Percentiles rank a stretch among this genome's conserved stretches.
phyloP scores from a whole-genome alignment of 768 basidiomycete species.

The Cytidiella melzeri region DNA sequence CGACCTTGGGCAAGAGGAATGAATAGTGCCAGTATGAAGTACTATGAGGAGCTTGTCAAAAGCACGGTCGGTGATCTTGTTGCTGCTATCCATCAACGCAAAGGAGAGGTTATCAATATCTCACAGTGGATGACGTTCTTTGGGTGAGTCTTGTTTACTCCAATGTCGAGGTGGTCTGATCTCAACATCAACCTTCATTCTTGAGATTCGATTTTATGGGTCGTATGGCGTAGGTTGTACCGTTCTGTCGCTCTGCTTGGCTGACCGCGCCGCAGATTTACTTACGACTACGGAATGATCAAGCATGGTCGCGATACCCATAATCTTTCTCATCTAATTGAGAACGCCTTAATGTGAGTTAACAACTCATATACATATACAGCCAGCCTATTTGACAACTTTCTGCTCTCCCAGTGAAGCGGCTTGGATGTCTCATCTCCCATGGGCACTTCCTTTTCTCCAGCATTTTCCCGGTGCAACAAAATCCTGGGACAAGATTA shows the following conservation, averaged over 20 bases:
- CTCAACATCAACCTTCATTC: background rate
- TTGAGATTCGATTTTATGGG: conserved; percentile 16
- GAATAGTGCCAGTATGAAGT: conserved; percentile 10
- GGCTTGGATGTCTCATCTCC: conserved; percentile 11
- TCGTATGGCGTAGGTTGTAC: conserved; percentile 12
- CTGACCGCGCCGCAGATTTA: conserved; percentile 6
- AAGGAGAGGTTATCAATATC: conserved; percentile 3
- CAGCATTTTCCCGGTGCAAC: conserved; percentile 2
- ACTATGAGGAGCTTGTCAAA: conserved; percentile 11
- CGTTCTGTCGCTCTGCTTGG: background rate
- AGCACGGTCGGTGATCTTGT: conserved; percentile 2
- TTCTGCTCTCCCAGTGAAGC: conserved; percentile 1
- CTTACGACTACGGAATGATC: conserved; percentile 10
- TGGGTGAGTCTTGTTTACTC: background rate
- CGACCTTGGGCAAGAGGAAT: conserved; percentile 11
- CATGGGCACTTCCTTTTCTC: conserved; percentile 11
- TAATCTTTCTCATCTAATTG: conserved; percentile 7
- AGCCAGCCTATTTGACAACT: background rate
- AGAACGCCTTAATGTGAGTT: conserved; percentile 8
- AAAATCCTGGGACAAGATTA: conserved; percentile 8
- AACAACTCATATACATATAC: background rate
- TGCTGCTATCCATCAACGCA: conserved; percentile 2
- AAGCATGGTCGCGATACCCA: conserved; percentile 5
- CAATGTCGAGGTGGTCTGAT: background rate
- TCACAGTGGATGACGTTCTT: conserved; percentile 13